phyloP scores from a whole-genome alignment of 495 filamentous ascomycete genomes.

The Talaromyces proteolyticus region DNA sequence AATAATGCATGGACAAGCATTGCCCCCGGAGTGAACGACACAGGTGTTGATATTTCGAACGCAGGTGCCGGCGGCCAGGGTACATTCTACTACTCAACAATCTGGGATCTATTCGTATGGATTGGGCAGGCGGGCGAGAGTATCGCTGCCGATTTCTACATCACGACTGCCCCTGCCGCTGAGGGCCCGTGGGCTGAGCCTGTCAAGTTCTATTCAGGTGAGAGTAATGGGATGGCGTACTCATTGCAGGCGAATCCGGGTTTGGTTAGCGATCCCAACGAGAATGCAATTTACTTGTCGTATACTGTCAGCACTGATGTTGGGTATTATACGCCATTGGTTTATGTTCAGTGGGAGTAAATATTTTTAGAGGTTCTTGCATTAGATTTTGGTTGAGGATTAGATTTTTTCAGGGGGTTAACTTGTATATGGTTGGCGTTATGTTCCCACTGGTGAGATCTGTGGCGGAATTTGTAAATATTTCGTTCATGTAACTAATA shows the following conservation, averaged over 20 bases:
- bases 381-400: too few species aligned
- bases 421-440: too few species aligned
- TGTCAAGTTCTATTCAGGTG: constrained; percentile 16
- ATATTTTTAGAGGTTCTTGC: too few species aligned
- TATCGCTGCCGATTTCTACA: constrained; percentile 21
- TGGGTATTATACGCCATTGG: constrained; percentile 16
- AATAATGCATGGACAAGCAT: constrained; percentile 16
- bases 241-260: constrained; percentile 21
- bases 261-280: constrained; percentile 4
- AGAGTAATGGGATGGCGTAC: constrained; percentile 15
- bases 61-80: constrained; percentile 22
- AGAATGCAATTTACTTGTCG: constrained; percentile 22
- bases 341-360: constrained; percentile 14
- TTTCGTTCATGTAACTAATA: too few species aligned
- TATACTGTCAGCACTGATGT: constrained; percentile 15
- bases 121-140: constrained; percentile 17
- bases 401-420: too few species aligned
- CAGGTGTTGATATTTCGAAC: constrained; percentile 13
- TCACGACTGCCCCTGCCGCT: constrained; percentile 21
- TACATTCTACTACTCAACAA: constrained; percentile 20
- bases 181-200: constrained; percentile 22
- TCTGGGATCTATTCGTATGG: constrained; percentile 23
- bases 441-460: too few species aligned
- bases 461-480: too few species aligned
- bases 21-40: constrained; percentile 12